phyloP scores from a whole-genome alignment of 306 rosid species.

The Purshia tridentata region DNA sequence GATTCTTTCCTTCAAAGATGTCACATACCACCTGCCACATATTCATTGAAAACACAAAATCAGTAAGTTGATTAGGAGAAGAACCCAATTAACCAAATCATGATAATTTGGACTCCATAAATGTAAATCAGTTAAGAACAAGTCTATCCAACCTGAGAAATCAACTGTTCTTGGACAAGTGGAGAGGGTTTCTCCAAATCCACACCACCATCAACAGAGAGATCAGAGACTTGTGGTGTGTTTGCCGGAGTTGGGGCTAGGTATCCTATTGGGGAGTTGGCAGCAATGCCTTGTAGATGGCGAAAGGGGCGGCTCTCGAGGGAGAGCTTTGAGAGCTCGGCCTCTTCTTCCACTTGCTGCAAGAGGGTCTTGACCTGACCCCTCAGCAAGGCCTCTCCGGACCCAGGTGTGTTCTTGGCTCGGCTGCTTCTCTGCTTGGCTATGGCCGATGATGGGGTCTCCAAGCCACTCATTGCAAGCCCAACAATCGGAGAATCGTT shows the following conservation, averaged over 20 bases:
- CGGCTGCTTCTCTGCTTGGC: slow-evolving; percentile 43
- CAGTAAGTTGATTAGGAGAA: neutral
- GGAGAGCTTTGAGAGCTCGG: slow-evolving; percentile 64
- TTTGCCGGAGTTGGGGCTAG: slow-evolving; percentile 90
- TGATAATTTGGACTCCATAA: neutral
- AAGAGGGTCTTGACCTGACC: slow-evolving; percentile 90
- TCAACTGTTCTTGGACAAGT: slow-evolving; percentile 50
- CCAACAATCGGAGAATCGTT: slow-evolving; percentile 95
- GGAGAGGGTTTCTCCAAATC: slow-evolving; percentile 35
- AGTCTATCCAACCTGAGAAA: slow-evolving; percentile 48
- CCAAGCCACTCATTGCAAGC: slow-evolving; percentile 47
- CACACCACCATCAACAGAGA: slow-evolving; percentile 31
- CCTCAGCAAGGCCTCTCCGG: slow-evolving; percentile 88
- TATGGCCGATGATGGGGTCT: slow-evolving; percentile 54
- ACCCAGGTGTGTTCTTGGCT: slow-evolving; percentile 74
- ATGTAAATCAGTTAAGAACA: neutral
- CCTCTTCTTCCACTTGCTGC: slow-evolving; percentile 94
- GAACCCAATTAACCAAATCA: neutral
- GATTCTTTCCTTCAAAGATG: slow-evolving; percentile 39
- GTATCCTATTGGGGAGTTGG: slow-evolving; percentile 54
- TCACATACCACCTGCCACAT: slow-evolving; percentile 40
- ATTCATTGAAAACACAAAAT: neutral
- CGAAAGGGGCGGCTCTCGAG: slow-evolving; percentile 49
- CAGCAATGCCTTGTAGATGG: slow-evolving; percentile 33
- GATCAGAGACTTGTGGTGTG: slow-evolving; percentile 59